Conservation (phyloP, 768 basidiomycete genomes). For the Termitomyces sp. region DNA sequence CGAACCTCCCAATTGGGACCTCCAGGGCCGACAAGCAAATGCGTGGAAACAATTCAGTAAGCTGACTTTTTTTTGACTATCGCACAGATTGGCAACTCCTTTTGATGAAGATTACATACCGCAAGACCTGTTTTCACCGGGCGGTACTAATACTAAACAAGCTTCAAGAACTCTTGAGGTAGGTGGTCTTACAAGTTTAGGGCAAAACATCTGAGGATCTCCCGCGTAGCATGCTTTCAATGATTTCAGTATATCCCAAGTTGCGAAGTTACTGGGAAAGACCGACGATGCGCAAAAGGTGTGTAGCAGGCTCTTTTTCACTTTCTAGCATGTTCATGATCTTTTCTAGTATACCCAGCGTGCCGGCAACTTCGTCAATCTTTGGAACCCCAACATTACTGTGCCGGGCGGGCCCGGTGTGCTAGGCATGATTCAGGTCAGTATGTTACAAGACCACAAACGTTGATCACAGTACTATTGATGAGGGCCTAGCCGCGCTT, state of each 20-base stretch:
- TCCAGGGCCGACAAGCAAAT: constrained; percentile 54
- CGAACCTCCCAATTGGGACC: constrained; percentile 54
- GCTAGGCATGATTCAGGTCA: constrained; percentile 57
- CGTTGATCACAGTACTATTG: not conserved
- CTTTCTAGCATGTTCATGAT: not conserved
- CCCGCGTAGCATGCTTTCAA: constrained; percentile 49
- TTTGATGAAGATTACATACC: constrained; percentile 31
- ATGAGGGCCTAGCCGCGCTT: constrained; percentile 38
- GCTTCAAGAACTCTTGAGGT: constrained; percentile 60
- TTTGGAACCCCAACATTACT: constrained; percentile 53
- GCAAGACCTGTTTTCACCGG: constrained; percentile 33
- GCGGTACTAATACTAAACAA: constrained; percentile 55
- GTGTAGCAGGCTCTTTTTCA: not conserved
- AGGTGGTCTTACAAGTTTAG: not conserved
- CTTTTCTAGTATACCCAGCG: constrained; percentile 43
- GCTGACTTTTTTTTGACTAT: constrained; percentile 5
- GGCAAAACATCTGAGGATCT: not conserved
- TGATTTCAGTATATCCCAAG: constrained; percentile 62
- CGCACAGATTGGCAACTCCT: too few species aligned
- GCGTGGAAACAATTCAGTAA: constrained; percentile 50
- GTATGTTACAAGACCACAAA: not conserved
- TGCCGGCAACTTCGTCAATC: constrained; percentile 51
- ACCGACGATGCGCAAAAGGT: constrained; percentile 47
- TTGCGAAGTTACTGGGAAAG: constrained; percentile 48
- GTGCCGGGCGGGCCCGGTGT: constrained; percentile 43